These are phyloP conservation scores for Plenodomus biglobosus DNA, from an alignment of 2,329 filamentous ascomycete species.

Conservation along the genomic window DNA sequence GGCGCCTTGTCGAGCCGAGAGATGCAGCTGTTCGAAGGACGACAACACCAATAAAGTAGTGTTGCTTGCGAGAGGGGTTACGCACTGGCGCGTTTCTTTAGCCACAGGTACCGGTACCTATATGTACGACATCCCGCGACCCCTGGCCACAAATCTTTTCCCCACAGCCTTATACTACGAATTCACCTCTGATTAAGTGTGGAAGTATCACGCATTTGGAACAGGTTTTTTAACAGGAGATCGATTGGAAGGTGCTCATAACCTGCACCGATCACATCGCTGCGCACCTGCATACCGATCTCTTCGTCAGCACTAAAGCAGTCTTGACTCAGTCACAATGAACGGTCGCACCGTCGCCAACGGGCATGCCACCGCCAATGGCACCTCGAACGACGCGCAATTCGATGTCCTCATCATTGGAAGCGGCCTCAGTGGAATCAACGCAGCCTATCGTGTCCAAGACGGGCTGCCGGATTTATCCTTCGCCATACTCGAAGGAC, in stretches of 20 bases:
- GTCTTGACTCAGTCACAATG: not conserved
- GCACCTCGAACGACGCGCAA: slow-evolving; percentile 9
- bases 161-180: not conserved
- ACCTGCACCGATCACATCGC: not conserved
- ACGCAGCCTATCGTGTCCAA: slow-evolving; percentile 71
- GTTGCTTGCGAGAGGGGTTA: not conserved
- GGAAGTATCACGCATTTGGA: not conserved
- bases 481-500: slow-evolving; percentile 69
- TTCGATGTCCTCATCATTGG: slow-evolving; percentile 64
- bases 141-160: not conserved
- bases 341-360: slow-evolving; percentile 5
- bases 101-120: not conserved
- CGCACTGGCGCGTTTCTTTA: not conserved
- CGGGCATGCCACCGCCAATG: slow-evolving; percentile 17
- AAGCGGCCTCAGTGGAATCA: slow-evolving; percentile 75
- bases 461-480: slow-evolving; percentile 56
- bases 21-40: not conserved
- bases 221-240: not conserved
- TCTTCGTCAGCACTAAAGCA: not conserved
- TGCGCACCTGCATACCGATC: not conserved
- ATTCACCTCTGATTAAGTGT: not conserved
- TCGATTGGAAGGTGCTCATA: not conserved
- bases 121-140: not conserved
- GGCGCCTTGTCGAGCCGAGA: not conserved
- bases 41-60: not conserved